Conservation (phyloP, 2,329 filamentous ascomycete species). For the Monosporascus sp. region DNA sequence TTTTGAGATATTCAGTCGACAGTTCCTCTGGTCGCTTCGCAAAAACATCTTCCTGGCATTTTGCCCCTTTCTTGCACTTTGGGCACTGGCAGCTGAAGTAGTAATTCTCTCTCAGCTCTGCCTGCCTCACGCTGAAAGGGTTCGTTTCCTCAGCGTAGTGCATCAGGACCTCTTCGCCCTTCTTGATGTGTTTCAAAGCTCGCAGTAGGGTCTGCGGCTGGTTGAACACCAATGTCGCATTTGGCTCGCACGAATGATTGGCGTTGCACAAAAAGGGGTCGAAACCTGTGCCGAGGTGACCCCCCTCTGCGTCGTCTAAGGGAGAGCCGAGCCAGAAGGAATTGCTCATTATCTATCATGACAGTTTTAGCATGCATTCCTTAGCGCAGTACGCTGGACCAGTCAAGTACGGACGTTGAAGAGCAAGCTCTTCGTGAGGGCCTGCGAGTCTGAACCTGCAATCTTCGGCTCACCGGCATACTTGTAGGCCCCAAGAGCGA, state of each 20-base stretch:
- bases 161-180: slow-evolving; percentile 44
- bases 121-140: slow-evolving; percentile 38
- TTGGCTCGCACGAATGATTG: slow-evolving; percentile 50
- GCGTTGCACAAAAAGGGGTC: slow-evolving; percentile 22
- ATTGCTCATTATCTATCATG: slow-evolving; percentile 16
- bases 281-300: slow-evolving; percentile 15
- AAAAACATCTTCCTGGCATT: slow-evolving; percentile 36
- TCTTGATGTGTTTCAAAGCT: slow-evolving; percentile 38
- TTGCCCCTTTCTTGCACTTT: slow-evolving; percentile 38
- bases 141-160: slow-evolving; percentile 43
- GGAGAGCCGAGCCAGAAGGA: slow-evolving; percentile 11
- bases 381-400: slow-evolving; percentile 2
- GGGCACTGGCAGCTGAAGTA: slow-evolving; percentile 43
- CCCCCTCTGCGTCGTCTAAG: slow-evolving; percentile 13
- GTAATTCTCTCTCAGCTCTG: slow-evolving; percentile 38
- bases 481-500: slow-evolving; percentile 16
- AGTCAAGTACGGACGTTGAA: slow-evolving; percentile 15
- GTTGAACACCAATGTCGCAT: slow-evolving; percentile 42
- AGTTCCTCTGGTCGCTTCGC: slow-evolving; percentile 14
- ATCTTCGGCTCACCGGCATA: slow-evolving; percentile 16
- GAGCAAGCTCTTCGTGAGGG: slow-evolving; percentile 12
- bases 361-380: background rate
- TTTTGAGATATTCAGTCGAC: slow-evolving; percentile 7
- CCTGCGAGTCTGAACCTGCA: slow-evolving; percentile 8
- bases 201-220: slow-evolving; percentile 37